These are phyloP conservation scores for Lepidium didymum DNA, from an alignment of 345 rosid species.

Conservation along the genomic window DNA sequence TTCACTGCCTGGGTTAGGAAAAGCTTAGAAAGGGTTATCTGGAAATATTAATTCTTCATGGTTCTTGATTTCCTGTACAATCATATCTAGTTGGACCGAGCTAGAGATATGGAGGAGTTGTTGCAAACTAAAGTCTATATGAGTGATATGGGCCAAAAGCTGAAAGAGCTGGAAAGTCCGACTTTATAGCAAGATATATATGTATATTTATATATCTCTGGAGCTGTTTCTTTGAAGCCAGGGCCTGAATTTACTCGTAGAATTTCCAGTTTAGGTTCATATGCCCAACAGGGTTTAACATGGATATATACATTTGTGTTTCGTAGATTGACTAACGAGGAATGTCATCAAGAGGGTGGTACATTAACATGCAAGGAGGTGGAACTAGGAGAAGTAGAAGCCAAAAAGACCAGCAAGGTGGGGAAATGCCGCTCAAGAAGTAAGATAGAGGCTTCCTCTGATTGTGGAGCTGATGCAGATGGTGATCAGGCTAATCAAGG, in stretches of 20 bases:
- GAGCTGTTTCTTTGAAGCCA: neutral
- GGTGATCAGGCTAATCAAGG: slow-evolving; percentile 68
- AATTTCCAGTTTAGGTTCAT: neutral
- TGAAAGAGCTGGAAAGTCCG: neutral
- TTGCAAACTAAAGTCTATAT: neutral
- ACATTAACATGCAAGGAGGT: slow-evolving; percentile 39
- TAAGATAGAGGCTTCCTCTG: slow-evolving; percentile 56
- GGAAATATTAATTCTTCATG: neutral
- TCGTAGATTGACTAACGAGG: slow-evolving; percentile 48
- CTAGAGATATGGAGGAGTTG: neutral
- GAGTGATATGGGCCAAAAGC: neutral
- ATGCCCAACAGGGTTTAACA: neutral
- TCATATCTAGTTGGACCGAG: neutral
- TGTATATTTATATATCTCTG: neutral
- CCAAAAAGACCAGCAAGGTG: slow-evolving; percentile 42
- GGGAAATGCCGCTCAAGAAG: slow-evolving; percentile 69
- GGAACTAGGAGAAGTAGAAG: slow-evolving; percentile 52
- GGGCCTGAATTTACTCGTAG: neutral
- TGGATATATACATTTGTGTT: neutral
- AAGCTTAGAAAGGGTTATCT: neutral
- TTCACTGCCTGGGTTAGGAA: neutral
- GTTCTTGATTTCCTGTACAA: neutral
- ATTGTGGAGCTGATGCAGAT: slow-evolving; percentile 71
- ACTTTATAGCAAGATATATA: neutral
- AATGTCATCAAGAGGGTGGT: slow-evolving; percentile 51